Base-by-base conservation (phyloP, 345 rosid genomes). In the Syzygium grande region DNA sequence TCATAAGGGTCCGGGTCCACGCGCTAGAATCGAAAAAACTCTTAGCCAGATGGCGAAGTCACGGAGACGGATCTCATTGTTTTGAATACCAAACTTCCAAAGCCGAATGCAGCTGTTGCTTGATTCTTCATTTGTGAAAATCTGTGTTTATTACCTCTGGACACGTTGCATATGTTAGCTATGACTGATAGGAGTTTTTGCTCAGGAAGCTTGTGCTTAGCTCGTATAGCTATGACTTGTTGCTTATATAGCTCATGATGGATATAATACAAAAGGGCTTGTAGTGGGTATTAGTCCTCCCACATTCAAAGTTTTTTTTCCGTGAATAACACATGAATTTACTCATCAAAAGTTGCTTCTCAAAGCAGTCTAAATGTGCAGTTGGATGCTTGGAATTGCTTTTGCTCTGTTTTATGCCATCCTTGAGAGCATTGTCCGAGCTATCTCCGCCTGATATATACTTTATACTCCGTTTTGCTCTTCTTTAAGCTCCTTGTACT, bases 321-420 rank as follows among this genome's bases (percentile, higher is more conserved):
- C 3, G 46, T 30, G 3, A 68, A 68, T 68, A 30, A 68, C 79
- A 30, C 8, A 30, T 68, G 46, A 68, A 30, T 68, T 68, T 9
- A 30, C 43, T 68, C 79, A 16, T 68, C 46, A 16, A 38, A 68
- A 30, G 79, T 30, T 30, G 79, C 43, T 9, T 68, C 79, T 34
- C 79, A 30, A 68, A 21, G 23, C 59, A 21, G 25, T 55, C 59
- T 21, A 7, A 55, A 61, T n/a, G 68, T 13, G 68, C 34, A 61
- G 34, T n/a, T 61, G 68, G 34, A 15, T 30, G 43, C 43, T 15
- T 1, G 41, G 61, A 11, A 29, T 30, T 68, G 46, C 55, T 91
- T 38, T 85, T 90, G 92, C 87, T 87, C 90, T 4, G 88, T 91
- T 63, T 92, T 91, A n/a, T 90, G 91, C 78, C 79, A 9, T 68